These are phyloP conservation scores for Candida manassasensis DNA, from an alignment of 805 yeast species.

Conservation along the genomic window DNA sequence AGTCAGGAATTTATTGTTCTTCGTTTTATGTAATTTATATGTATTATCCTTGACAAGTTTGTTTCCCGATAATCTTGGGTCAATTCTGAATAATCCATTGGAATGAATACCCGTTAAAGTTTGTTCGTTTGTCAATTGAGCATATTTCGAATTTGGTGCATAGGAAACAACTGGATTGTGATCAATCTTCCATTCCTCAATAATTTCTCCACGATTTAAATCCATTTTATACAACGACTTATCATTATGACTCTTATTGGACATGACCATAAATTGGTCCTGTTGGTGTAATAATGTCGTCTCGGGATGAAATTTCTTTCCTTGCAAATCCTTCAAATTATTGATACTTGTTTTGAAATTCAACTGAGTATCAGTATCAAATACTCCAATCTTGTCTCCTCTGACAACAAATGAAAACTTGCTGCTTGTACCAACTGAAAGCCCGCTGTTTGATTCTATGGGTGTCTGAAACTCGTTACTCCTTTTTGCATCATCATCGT, in stretches of 20 bases:
- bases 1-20: conserved; percentile 48
- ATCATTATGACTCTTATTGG: conserved; percentile 40
- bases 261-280: conserved; percentile 66
- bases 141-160: conserved; percentile 69
- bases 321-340: conserved; percentile 48
- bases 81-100: conserved; percentile 67
- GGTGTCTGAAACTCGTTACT: conserved; percentile 26
- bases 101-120: conserved; percentile 67
- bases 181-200: conserved; percentile 76
- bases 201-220: conserved; percentile 68
- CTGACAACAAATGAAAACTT: conserved; percentile 76
- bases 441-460: conserved; percentile 51
- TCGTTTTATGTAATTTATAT: conserved; percentile 44
- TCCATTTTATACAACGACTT: conserved; percentile 68
- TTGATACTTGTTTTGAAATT: conserved; percentile 67
- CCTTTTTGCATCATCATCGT: conserved; percentile 33
- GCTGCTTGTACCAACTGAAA: conserved; percentile 66
- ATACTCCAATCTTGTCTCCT: conserved; percentile 77
- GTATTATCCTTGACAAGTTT: conserved; percentile 53
- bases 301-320: conserved; percentile 48
- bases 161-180: conserved; percentile 51
- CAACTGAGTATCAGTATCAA: conserved; percentile 52
- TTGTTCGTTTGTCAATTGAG: conserved; percentile 69
- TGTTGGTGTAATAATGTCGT: conserved; percentile 74
- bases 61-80: conserved; percentile 62